phyloP scores from a whole-genome alignment of 1,284 basidiomycete species.

The Fomitopsis pinicola region DNA sequence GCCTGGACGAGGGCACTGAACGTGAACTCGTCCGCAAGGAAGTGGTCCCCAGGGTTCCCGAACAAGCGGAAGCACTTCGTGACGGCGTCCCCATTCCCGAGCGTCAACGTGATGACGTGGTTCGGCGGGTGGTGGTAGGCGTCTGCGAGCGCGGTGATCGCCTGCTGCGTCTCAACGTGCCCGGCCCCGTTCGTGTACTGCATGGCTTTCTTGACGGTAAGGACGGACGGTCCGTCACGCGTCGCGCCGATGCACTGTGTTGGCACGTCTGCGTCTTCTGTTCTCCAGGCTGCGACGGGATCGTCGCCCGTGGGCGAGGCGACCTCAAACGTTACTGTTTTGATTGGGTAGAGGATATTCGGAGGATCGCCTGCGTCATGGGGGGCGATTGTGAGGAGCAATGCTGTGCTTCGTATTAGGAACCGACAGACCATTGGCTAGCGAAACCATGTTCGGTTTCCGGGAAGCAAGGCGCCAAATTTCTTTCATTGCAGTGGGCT shows the following conservation, averaged over 20 bases:
- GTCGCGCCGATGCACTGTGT: conserved; percentile 29
- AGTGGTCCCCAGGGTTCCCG: conserved; percentile 38
- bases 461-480: conserved; percentile 32
- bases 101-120: conserved; percentile 33
- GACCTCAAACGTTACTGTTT: conserved; percentile 35
- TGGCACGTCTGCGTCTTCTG: conserved; percentile 21
- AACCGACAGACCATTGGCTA: conserved; percentile 33
- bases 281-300: conserved; percentile 30
- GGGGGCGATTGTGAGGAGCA: neutral
- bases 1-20: conserved; percentile 38
- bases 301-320: conserved; percentile 31
- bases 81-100: conserved; percentile 40
- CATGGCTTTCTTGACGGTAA: conserved; percentile 34
- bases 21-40: conserved; percentile 43
- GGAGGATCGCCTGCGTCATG: conserved; percentile 36
- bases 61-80: conserved; percentile 41
- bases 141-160: conserved; percentile 31
- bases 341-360: conserved; percentile 38
- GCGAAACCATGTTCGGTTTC: conserved; percentile 33
- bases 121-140: conserved; percentile 33
- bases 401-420: conserved; percentile 1
- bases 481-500: conserved; percentile 39
- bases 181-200: conserved; percentile 39
- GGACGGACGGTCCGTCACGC: conserved; percentile 28
- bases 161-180: conserved; percentile 30